Percentiles rank a stretch among this genome's conserved stretches.
Conservation (phyloP, 208 protist genomes). For the Leishmania amazonensis region DNA sequence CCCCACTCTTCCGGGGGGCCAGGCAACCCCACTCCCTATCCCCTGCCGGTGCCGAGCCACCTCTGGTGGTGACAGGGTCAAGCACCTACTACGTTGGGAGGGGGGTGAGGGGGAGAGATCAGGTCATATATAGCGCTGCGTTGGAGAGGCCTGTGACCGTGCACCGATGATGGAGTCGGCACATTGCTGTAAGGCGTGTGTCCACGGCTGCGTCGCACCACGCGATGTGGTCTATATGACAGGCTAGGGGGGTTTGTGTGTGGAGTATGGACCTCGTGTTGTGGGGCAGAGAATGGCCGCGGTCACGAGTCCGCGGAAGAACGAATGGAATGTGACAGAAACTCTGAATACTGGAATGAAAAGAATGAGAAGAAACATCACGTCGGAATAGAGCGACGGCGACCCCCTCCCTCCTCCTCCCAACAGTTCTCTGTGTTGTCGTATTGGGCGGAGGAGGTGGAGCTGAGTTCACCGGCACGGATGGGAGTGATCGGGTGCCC, state of each 20-base stretch:
- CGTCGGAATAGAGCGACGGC: not conserved
- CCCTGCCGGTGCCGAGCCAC: not conserved
- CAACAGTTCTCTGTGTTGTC: not conserved
- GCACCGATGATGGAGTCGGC: not conserved
- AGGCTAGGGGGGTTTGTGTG: not conserved
- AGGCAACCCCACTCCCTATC: not conserved
- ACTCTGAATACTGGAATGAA: not conserved
- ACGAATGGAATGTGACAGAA: not conserved
- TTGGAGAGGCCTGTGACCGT: not conserved
- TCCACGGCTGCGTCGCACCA: not conserved
- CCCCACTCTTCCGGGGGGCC: not conserved
- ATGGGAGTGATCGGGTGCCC: not conserved
- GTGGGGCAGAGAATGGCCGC: not conserved
- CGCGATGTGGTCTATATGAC: not conserved
- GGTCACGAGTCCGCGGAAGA: not conserved
- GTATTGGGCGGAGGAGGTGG: not conserved
- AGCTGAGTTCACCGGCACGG: not conserved
- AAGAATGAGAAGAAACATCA: not conserved
- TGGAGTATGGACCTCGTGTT: not conserved
- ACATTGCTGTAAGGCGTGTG: not conserved
- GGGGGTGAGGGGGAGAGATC: not conserved
- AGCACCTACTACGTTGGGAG: not conserved
- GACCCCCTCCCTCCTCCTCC: not conserved
- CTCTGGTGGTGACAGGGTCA: not conserved
- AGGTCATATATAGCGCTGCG: not conserved